Conservation (phyloP, 306 rosid species). For the Arachis hypogaea region DNA sequence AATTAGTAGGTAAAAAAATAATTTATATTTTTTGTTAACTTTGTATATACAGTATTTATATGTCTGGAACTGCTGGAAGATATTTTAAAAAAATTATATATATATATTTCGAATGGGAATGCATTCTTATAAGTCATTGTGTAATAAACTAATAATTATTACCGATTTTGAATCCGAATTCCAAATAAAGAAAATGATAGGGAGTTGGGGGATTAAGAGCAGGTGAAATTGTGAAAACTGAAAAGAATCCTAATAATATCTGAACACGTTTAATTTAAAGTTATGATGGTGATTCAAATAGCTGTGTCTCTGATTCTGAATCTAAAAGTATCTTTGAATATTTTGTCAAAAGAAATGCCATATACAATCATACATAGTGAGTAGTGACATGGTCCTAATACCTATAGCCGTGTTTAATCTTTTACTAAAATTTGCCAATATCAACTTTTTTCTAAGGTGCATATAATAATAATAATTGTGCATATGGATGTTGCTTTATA, state of each 20-base stretch:
- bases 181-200: background rate
- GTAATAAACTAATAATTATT: too few species aligned
- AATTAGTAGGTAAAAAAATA: too few species aligned
- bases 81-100: too few species aligned
- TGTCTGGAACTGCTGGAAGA: too few species aligned
- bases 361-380: background rate
- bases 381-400: background rate
- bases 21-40: too few species aligned
- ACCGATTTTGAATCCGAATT: background rate
- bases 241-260: too few species aligned
- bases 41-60: too few species aligned
- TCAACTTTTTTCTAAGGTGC: background rate
- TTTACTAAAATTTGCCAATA: slow-evolving; percentile 4
- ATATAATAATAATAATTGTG: background rate
- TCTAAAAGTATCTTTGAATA: background rate
- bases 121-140: too few species aligned
- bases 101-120: too few species aligned
- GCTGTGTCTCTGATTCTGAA: background rate
- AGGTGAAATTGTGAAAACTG: too few species aligned
- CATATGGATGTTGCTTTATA: background rate
- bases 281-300: background rate
- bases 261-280: too few species aligned
- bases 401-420: background rate
- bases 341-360: background rate
- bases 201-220: too few species aligned